Evolutionary conservation across 1,284 basidiomycete species (phyloP).

Genomic region (Cronartium quercuum): DNA sequence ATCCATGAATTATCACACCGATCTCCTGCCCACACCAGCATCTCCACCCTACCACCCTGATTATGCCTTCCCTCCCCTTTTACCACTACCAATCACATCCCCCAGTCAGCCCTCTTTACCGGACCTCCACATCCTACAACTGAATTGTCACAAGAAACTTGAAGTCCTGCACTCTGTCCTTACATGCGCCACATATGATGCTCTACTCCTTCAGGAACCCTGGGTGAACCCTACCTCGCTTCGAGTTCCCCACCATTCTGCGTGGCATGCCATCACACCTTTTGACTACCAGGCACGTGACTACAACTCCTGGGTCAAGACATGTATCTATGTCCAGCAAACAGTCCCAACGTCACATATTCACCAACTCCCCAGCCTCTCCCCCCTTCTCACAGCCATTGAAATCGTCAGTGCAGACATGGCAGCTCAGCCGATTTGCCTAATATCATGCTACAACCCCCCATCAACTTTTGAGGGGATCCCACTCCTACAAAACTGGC

Average conservation of each 20-base stretch:
- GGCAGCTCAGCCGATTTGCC: background rate
- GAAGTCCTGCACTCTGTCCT: too few relatives aligned
- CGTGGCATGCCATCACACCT: background rate
- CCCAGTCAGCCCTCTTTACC: too few relatives aligned
- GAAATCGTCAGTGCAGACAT: background rate
- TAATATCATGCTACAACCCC: background rate
- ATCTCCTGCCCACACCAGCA: too few relatives aligned
- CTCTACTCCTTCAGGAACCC: slow-evolving; percentile 3
- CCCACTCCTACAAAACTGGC: background rate
- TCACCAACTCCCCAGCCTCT: background rate
- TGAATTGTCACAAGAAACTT: too few relatives aligned
- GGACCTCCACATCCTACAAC: too few relatives aligned
- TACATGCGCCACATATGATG: too few relatives aligned
- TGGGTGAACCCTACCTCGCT: background rate
- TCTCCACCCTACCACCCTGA: too few relatives aligned
- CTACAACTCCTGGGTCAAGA: background rate
- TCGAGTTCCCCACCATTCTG: background rate
- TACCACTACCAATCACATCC: too few relatives aligned
- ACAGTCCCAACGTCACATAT: background rate
- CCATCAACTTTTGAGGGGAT: background rate
- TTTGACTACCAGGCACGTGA: background rate
- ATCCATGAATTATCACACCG: too few relatives aligned
- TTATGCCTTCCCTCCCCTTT: too few relatives aligned
- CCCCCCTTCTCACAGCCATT: background rate
- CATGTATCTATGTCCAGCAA: background rate